phyloP scores from a whole-genome alignment of 108 stramenopile species.

The Skeletonema marinoi region DNA sequence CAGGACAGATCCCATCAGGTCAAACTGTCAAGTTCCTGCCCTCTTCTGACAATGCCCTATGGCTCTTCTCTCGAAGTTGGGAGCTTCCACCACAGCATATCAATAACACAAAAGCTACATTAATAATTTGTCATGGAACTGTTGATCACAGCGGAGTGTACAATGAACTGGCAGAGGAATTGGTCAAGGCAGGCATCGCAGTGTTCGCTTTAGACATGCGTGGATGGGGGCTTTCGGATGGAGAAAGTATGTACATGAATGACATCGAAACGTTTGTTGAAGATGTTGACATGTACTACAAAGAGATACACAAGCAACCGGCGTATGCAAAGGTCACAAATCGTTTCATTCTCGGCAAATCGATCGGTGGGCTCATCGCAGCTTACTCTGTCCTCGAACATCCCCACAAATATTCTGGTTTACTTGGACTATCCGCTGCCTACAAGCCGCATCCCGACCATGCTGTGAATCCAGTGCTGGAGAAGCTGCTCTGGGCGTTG shows the following conservation, averaged over 20 bases:
- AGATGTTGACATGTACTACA: constrained; percentile 15
- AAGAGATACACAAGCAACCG: constrained; percentile 14
- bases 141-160: constrained; percentile 28
- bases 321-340: constrained; percentile 10
- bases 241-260: constrained; percentile 20
- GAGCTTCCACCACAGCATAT: constrained; percentile 4
- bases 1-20: not conserved
- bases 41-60: constrained; percentile 6
- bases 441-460: constrained; percentile 5
- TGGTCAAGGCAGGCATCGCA: constrained; percentile 13
- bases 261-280: constrained; percentile 19
- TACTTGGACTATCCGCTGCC: constrained; percentile 21
- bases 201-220: constrained; percentile 25
- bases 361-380: constrained; percentile 7
- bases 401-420: constrained; percentile 15
- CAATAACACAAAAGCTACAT: constrained; percentile 10
- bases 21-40: constrained; percentile 5
- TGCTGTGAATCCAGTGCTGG: not conserved
- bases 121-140: constrained; percentile 20
- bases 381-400: constrained; percentile 12
- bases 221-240: constrained; percentile 15
- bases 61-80: constrained; percentile 22
- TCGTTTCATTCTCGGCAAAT: constrained; percentile 19
- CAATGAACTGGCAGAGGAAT: constrained; percentile 9
- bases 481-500: constrained; percentile 3